These are phyloP conservation scores for Cryphonectria carpinicola DNA, from an alignment of 2,329 filamentous ascomycete species.

Conservation along the genomic window DNA sequence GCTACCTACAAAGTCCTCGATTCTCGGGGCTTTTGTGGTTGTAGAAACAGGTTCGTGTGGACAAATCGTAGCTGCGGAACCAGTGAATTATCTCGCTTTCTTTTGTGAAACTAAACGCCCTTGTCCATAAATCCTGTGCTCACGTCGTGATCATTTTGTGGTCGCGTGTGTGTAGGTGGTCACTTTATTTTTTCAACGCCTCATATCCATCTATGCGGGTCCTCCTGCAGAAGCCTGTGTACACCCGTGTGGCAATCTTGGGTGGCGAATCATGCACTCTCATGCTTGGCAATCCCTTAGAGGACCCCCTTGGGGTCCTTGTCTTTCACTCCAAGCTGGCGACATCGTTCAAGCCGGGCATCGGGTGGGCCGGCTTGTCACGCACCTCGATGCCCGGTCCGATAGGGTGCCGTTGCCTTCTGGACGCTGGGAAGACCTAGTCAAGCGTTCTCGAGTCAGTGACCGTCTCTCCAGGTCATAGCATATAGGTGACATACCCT, in stretches of 20 bases:
- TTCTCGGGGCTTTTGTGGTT: neutral
- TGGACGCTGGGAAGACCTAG: conserved; percentile 60
- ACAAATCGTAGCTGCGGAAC: conserved; percentile 1
- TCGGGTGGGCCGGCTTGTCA: conserved; percentile 63
- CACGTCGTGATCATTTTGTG: neutral
- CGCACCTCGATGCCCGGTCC: conserved; percentile 84
- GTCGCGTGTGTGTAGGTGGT: neutral
- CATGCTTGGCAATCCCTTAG: neutral
- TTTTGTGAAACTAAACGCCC: conserved; percentile 9
- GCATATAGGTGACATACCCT: conserved; percentile 66
- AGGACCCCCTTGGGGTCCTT: neutral
- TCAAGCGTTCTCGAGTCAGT: neutral
- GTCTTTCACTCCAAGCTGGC: conserved; percentile 66
- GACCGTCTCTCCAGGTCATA: neutral
- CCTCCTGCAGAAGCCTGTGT: neutral
- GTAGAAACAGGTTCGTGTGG: conserved; percentile 7
- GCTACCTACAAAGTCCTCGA: conserved; percentile 14
- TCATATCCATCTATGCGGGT: neutral
- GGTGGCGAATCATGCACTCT: neutral
- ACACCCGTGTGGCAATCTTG: neutral
- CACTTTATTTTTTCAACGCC: conserved; percentile 3
- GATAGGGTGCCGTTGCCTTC: conserved; percentile 68
- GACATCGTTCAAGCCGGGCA: conserved; percentile 65
- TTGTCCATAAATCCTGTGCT: neutral
- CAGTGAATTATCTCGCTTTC: conserved; percentile 13